Evolutionary conservation across 2,329 filamentous ascomycete genomes (phyloP).

Genomic region (Cladophialophora bantiana): DNA sequence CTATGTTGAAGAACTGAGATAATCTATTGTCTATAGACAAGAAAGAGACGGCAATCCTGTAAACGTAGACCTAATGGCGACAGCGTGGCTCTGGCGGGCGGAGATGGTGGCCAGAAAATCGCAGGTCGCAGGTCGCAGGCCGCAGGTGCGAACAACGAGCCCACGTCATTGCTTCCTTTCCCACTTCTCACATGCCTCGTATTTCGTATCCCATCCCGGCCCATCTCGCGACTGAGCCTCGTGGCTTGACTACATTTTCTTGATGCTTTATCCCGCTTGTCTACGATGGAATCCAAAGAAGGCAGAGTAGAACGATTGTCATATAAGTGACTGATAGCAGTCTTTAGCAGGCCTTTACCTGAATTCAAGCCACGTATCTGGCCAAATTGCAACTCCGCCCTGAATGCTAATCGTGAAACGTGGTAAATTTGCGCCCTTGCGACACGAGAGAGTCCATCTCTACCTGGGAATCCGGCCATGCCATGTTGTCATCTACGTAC

Average conservation of each 20-base stretch:
- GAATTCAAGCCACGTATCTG: background rate
- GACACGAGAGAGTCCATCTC: background rate
- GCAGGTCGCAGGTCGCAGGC: background rate
- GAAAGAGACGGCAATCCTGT: background rate
- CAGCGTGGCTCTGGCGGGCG: background rate
- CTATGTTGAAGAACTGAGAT: background rate
- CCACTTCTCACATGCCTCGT: background rate
- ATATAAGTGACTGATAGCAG: background rate
- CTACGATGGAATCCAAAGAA: background rate
- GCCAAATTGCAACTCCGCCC: background rate
- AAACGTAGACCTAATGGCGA: conserved; percentile 1
- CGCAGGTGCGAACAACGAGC: background rate
- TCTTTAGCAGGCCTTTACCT: background rate
- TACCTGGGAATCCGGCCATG: background rate
- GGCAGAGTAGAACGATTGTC: background rate
- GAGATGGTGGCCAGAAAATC: conserved; percentile 2
- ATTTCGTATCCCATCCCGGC: background rate
- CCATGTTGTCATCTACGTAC: background rate
- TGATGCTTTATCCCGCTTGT: background rate
- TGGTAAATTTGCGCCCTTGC: background rate
- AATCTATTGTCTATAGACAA: background rate
- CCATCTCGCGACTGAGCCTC: background rate
- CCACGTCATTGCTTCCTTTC: background rate
- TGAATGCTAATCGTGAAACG: background rate
- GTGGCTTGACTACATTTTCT: background rate